Evolutionary conservation across 2,329 filamentous ascomycete genomes (phyloP), one percentile per base, ranked within the genome.

Genomic region (Zasmidium citrigriseum): DNA sequence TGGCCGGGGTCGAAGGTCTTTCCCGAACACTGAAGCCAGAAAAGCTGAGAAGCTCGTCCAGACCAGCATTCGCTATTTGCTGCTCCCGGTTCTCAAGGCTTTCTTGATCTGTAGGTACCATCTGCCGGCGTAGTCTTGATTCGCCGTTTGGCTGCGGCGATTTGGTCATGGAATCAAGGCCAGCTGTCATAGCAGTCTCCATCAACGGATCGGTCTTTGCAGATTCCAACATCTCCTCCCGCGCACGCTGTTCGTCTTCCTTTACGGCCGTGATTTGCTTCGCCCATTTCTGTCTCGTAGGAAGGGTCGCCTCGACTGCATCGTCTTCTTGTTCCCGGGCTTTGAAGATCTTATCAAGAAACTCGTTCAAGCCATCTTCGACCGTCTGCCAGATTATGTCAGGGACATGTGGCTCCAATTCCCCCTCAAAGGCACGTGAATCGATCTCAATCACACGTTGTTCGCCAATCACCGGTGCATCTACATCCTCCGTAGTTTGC

Each of bases 371-470:
- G 0, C 91, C 89, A 73, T 96, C 89, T 73, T 97, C 92, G 0
- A 91, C 92, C 27, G 96, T 87, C 72, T 96, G 90, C 69, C 96
- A 97, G 1, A 98, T 78, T 3, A 97, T 89, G 70, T 98, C 91
- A 66, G 89, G 91, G 24, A 64, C 38, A 14, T 62, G 57, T 9
- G 63, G 57, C 22, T 61, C 61, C n/a, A n/a, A n/a, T n/a, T n/a
- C n/a, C n/a, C n/a, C n/a, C n/a, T n/a, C n/a, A n/a, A n/a, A n/a
- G n/a, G 27, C 2, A 52, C 50, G 22, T 20, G 23, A 38, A 16
- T n/a, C n/a, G n/a, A n/a, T n/a, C n/a, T n/a, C n/a, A n/a, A n/a
- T n/a, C n/a, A n/a, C n/a, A n/a, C n/a, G n/a, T n/a, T n/a, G n/a
- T n/a, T n/a, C n/a, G n/a, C n/a, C n/a, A n/a, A n/a, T n/a, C n/a